phyloP scores from a whole-genome alignment of 2,329 filamentous ascomycete genomes.

The Fusarium udum region DNA sequence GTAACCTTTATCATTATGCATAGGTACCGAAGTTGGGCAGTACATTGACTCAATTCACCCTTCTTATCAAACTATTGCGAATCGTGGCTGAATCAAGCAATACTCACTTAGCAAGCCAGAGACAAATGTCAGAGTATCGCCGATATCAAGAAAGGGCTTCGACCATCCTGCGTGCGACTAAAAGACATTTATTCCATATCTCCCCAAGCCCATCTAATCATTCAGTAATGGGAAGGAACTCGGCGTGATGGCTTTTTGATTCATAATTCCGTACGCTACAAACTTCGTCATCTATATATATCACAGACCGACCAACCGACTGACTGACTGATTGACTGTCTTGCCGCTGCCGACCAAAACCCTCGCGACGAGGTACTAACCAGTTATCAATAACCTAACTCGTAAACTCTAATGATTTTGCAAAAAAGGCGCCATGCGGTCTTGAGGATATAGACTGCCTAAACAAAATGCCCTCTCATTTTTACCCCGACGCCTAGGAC shows the following conservation, averaged over 20 bases:
- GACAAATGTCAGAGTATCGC: not conserved
- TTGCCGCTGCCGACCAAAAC: not conserved
- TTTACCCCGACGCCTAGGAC: conserved; percentile 33
- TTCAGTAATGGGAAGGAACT: not conserved
- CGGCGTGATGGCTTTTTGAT: not conserved
- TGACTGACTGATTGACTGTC: not conserved
- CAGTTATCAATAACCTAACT: not conserved
- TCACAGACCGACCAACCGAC: not conserved
- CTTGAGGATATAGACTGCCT: conserved; percentile 36
- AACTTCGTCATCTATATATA: not conserved
- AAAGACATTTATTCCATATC: conserved; percentile 12
- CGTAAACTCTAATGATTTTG: conserved; percentile 32
- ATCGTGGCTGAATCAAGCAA: not conserved
- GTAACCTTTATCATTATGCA: not conserved
- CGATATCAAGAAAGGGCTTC: not conserved
- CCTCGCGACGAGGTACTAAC: not conserved
- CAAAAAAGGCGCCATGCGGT: conserved; percentile 30
- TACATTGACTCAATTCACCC: not conserved
- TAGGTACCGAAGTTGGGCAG: not conserved
- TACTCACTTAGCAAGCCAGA: not conserved
- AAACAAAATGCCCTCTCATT: conserved; percentile 35
- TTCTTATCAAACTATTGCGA: not conserved
- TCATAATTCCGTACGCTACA: conserved; percentile 4
- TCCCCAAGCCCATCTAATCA: conserved; percentile 2
- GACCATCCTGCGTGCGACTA: not conserved